These are phyloP conservation scores for Saturnispora dispora DNA, from an alignment of 805 yeast genomes.

Conservation along the genomic window DNA sequence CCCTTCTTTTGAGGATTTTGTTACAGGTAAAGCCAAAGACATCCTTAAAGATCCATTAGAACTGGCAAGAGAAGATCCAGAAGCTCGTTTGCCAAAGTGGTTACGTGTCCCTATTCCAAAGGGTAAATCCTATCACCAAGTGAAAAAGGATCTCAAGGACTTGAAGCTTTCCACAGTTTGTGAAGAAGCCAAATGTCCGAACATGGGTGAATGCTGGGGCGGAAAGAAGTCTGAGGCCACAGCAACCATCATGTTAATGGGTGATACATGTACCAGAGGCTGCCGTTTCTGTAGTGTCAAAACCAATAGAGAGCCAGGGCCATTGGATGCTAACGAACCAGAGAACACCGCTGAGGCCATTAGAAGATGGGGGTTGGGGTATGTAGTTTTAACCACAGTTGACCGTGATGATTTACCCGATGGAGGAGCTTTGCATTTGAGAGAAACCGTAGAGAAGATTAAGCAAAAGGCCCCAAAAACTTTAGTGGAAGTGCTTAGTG, in stretches of 20 bases:
- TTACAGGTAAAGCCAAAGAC: conserved; percentile 70
- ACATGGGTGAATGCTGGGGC: conserved; percentile 99
- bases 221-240: conserved; percentile 91
- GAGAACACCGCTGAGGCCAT: conserved; percentile 97
- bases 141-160: conserved; percentile 82
- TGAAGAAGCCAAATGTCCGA: conserved; percentile 99
- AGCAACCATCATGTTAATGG: conserved; percentile 95
- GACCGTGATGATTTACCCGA: conserved; percentile 92
- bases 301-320: conserved; percentile 77
- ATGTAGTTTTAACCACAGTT: conserved; percentile 93
- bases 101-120: conserved; percentile 94
- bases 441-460: conserved; percentile 76
- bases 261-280: conserved; percentile 99
- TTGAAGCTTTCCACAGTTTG: conserved; percentile 90
- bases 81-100: conserved; percentile 83
- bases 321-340: conserved; percentile 94
- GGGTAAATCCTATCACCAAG: conserved; percentile 71
- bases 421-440: conserved; percentile 88
- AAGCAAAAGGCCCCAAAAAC: conserved; percentile 85
- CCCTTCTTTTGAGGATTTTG: conserved; percentile 89
- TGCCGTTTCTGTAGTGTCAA: conserved; percentile 97
- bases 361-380: conserved; percentile 95
- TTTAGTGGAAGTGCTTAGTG: conserved; percentile 86
- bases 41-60: conserved; percentile 67
- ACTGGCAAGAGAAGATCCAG: conserved; percentile 57